phyloP scores from a whole-genome alignment of 106 monocot species.

The Acanthochlamys bracteata region DNA sequence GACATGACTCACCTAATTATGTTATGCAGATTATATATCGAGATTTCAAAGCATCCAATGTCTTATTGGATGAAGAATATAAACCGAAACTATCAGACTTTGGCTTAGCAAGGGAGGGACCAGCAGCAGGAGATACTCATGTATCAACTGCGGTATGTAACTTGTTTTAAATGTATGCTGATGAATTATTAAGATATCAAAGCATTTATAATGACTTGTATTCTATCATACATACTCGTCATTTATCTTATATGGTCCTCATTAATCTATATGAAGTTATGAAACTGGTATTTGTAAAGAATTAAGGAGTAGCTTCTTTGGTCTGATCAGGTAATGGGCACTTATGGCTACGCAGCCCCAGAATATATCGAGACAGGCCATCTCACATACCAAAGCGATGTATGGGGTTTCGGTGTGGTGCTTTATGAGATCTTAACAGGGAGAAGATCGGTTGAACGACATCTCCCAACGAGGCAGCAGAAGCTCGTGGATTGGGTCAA shows the following conservation, averaged over 20 bases:
- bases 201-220: neutral
- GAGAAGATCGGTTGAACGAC: slow-evolving; percentile 30
- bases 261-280: neutral
- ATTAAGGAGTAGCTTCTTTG: neutral
- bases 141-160: slow-evolving; percentile 74
- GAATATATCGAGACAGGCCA: slow-evolving; percentile 52
- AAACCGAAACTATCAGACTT: slow-evolving; percentile 80
- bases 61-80: slow-evolving; percentile 57
- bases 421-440: slow-evolving; percentile 53
- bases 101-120: slow-evolving; percentile 82
- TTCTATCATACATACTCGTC: neutral
- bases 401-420: slow-evolving; percentile 54
- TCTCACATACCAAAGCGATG: slow-evolving; percentile 44
- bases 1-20: neutral
- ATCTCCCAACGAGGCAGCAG: slow-evolving; percentile 35
- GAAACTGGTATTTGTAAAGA: neutral
- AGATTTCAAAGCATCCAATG: slow-evolving; percentile 81
- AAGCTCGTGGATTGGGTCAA: slow-evolving; percentile 54
- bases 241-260: neutral
- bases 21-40: slow-evolving; percentile 63
- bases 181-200: neutral
- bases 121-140: slow-evolving; percentile 56
- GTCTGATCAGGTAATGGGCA: slow-evolving; percentile 29
- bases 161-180: neutral
- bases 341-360: slow-evolving; percentile 45